Conservation (phyloP, 2,329 filamentous ascomycete genomes). For the Hypoxylon sp. region DNA sequence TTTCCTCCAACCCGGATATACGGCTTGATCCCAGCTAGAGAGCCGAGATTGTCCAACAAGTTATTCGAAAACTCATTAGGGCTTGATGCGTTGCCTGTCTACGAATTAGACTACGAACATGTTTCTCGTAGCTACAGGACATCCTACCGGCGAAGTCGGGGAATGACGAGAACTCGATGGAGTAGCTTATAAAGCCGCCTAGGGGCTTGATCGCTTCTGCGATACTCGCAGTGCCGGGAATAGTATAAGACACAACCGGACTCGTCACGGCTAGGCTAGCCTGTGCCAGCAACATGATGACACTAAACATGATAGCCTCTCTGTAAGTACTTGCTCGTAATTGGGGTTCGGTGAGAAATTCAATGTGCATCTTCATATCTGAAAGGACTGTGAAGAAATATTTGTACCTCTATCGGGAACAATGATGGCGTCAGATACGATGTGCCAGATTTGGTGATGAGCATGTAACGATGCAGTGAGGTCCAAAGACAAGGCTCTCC, state of each 20-base stretch:
- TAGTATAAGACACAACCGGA: slow-evolving; percentile 12
- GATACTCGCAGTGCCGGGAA: slow-evolving; percentile 18
- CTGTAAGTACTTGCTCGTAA: not conserved
- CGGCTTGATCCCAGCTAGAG: slow-evolving; percentile 64
- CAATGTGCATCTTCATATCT: not conserved
- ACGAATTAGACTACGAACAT: slow-evolving; percentile 39
- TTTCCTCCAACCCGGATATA: slow-evolving; percentile 72
- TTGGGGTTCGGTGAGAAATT: not conserved
- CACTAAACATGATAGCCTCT: slow-evolving; percentile 23
- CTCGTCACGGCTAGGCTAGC: slow-evolving; percentile 26
- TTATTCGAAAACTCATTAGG: slow-evolving; percentile 69
- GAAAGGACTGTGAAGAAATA: not conserved
- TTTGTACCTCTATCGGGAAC: not conserved
- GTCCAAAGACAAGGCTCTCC: not conserved
- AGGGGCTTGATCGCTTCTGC: slow-evolving; percentile 43
- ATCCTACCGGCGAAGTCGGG: slow-evolving; percentile 48
- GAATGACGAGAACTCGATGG: slow-evolving; percentile 52
- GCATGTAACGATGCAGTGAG: slow-evolving; percentile 2
- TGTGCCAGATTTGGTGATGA: not conserved
- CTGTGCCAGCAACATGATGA: slow-evolving; percentile 30
- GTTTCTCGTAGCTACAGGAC: slow-evolving; percentile 25
- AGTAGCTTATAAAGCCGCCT: slow-evolving; percentile 53
- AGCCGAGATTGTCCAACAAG: slow-evolving; percentile 63
- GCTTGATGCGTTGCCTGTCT: slow-evolving; percentile 48
- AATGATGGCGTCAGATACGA: not conserved